phyloP scores from a whole-genome alignment of 75 land plant genomes.

The Gnetum montanum region DNA sequence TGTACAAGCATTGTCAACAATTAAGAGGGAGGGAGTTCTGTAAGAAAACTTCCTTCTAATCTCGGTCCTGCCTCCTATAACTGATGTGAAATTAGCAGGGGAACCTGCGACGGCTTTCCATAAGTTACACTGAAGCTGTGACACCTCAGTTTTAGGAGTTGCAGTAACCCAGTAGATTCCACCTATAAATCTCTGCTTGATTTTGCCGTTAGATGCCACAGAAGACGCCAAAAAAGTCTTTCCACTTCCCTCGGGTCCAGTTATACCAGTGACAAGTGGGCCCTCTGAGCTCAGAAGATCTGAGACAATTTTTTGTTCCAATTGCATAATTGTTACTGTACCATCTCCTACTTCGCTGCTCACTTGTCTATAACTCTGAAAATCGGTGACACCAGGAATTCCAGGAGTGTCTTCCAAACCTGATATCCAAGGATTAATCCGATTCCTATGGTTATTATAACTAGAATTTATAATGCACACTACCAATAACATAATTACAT shows the following conservation, averaged over 20 bases:
- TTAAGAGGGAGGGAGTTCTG: conserved; percentile 7
- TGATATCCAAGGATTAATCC: not conserved
- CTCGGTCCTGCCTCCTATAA: conserved; percentile 7
- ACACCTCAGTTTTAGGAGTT: not conserved
- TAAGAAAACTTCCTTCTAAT: conserved; percentile 1
- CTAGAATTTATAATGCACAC: no score
- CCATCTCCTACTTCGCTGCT: not conserved
- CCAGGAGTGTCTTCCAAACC: not conserved
- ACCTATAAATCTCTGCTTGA: conserved; percentile 6
- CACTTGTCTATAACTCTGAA: not conserved
- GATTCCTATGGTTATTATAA: not conserved
- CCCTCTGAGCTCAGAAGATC: conserved; percentile 3
- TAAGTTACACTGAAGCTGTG: conserved; percentile 3
- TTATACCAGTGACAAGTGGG: conserved; percentile 4
- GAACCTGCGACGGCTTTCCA: conserved; percentile 8
- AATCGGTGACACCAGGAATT: not conserved
- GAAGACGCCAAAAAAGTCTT: conserved; percentile 11
- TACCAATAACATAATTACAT: no score
- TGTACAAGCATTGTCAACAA: conserved; percentile 5
- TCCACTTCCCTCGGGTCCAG: conserved; percentile 9
- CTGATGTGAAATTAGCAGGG: conserved; percentile 2
- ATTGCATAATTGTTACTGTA: not conserved
- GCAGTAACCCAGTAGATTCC: conserved; percentile 7
- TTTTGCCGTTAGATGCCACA: conserved; percentile 3
- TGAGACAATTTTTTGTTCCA: conserved; percentile 2